Evolutionary conservation across 1,284 basidiomycete species (phyloP).

Genomic region (Ustilago bromivora): DNA sequence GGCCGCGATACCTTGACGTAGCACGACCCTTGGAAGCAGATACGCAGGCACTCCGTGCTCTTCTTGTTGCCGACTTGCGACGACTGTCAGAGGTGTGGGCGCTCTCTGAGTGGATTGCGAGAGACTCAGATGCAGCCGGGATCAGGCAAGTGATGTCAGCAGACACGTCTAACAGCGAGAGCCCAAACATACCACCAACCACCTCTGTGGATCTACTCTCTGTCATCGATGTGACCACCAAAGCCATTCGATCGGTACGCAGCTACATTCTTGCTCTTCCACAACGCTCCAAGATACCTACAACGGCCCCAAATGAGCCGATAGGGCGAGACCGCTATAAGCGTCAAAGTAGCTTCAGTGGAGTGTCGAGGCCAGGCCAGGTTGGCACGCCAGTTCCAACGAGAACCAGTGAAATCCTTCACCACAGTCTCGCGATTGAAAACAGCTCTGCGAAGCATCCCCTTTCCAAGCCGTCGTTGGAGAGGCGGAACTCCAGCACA

Average conservation of each 20-base stretch:
- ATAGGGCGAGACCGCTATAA: slow-evolving; percentile 41
- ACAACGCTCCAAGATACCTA: slow-evolving; percentile 14
- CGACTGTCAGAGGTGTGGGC: slow-evolving; percentile 15
- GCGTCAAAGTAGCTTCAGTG: slow-evolving; percentile 51
- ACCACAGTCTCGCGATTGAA: slow-evolving; percentile 4
- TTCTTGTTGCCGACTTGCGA: slow-evolving; percentile 30
- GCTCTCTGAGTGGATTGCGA: slow-evolving; percentile 18
- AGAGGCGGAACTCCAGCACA: not conserved
- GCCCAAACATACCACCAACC: not conserved
- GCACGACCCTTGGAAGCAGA: slow-evolving; percentile 56
- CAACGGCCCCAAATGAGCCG: slow-evolving; percentile 27
- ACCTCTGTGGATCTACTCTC: slow-evolving; percentile 18
- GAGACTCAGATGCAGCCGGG: not conserved
- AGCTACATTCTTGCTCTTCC: slow-evolving; percentile 55
- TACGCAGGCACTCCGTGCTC: slow-evolving; percentile 28
- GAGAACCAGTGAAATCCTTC: slow-evolving; percentile 25
- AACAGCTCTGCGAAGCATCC: not conserved
- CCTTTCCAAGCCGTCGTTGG: not conserved
- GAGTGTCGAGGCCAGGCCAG: slow-evolving; percentile 31
- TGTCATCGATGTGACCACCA: slow-evolving; percentile 44
- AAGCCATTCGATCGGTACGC: slow-evolving; percentile 54
- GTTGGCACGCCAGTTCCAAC: slow-evolving; percentile 11
- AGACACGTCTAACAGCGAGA: not conserved
- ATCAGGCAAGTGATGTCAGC: slow-evolving; percentile 16
- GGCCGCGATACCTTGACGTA: slow-evolving; percentile 40